phyloP scores from a whole-genome alignment of 306 rosid genomes.

The Alnus rubra region DNA sequence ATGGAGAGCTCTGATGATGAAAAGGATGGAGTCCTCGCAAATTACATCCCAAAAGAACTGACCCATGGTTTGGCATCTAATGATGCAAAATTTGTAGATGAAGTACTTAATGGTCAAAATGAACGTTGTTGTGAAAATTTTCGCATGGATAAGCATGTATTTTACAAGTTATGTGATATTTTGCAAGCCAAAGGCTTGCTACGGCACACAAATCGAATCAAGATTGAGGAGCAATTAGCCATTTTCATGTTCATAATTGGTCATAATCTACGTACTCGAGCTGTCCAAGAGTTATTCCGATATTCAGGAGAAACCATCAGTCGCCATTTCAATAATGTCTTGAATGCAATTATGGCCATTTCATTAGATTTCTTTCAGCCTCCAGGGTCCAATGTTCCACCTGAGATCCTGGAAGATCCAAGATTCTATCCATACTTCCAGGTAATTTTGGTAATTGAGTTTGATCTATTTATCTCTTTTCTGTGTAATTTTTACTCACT shows the following conservation, averaged over 20 bases:
- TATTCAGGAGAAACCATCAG: slow-evolving; percentile 93
- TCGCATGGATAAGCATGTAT: slow-evolving; percentile 82
- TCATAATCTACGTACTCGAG: slow-evolving; percentile 80
- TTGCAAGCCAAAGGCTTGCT: slow-evolving; percentile 81
- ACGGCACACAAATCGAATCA: slow-evolving; percentile 82
- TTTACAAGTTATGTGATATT: slow-evolving; percentile 82
- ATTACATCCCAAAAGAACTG: slow-evolving; percentile 50
- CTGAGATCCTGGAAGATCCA: slow-evolving; percentile 59
- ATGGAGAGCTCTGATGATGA: slow-evolving; percentile 91
- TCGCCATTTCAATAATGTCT: slow-evolving; percentile 87
- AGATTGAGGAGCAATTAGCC: slow-evolving; percentile 91
- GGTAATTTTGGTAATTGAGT: slow-evolving; percentile 41
- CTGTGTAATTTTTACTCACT: slow-evolving; percentile 25
- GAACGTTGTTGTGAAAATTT: slow-evolving; percentile 70
- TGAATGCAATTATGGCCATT: slow-evolving; percentile 79
- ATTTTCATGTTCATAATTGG: slow-evolving; percentile 89
- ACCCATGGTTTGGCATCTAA: slow-evolving; percentile 47
- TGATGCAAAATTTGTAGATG: slow-evolving; percentile 80
- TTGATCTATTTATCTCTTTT: slow-evolving; percentile 18
- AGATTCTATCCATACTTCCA: slow-evolving; percentile 87
- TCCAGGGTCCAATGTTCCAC: slow-evolving; percentile 54
- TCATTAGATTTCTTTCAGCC: slow-evolving; percentile 74
- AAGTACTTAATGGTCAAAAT: slow-evolving; percentile 73
- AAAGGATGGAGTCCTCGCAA: slow-evolving; percentile 46
- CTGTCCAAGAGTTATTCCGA: slow-evolving; percentile 84